Evolutionary conservation across 225 moss, liverwort and hornwort species (phyloP), one percentile per base, ranked within the genome.

Genomic region (Physcomitrium patens): DNA sequence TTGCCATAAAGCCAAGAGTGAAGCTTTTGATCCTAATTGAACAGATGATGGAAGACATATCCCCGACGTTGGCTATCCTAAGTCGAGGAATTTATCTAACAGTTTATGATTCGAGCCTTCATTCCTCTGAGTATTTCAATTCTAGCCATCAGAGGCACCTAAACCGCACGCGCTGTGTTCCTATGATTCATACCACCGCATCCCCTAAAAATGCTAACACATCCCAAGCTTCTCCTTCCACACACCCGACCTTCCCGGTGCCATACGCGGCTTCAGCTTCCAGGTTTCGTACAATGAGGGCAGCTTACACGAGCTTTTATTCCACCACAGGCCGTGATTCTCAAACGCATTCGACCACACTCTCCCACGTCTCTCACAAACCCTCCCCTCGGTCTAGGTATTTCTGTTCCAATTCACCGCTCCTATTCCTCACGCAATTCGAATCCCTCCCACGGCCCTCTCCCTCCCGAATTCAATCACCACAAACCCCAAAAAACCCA

Each of bases 1-100:
- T 64, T 53, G 60, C 45, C 63, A 69, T 28, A 56, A 46, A 78
- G 78, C 23, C 53, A 60, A 12, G 12, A 41, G 16, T 72, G 63
- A 72, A 64, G 58, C 24, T 58, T 74, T 68, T 60, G 59, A 68
- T 61, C 75, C 79, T 55, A 75, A 71, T 74, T 66, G 65, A 71
- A 52, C 75, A 9, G 60, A 60, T 64, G 70, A 64, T 53, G 54
- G 51, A 63, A 17, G 31, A 14, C 69, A 73, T 69, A 74, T 48
- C 24, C 23, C 46, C 50, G 55, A 2, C 5, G 42, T 66, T 65
- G 20, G 26, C 50, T 61, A 8, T 23, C 22, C 61, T 44, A 2
- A n/a, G 17, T 26, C 5, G 11, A 22, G 22, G n/a, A 69, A 69
- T 59, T 42, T 17, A 45, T 16, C 51, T 12, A 60, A 1, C 8